These are phyloP conservation scores for Abrus pulchellus DNA, from an alignment of 306 rosid species.

Conservation along the genomic window DNA sequence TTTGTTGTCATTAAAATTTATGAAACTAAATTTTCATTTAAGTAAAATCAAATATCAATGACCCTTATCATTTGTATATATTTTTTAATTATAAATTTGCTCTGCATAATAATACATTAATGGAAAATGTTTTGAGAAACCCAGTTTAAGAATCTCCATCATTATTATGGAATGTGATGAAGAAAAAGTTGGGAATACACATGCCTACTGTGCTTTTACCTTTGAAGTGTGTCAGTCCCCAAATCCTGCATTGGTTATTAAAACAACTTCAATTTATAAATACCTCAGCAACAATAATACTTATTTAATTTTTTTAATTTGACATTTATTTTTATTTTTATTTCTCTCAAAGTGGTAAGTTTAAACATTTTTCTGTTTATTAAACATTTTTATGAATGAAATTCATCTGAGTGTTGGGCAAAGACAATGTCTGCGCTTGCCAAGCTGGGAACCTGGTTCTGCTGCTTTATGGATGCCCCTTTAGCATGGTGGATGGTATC, in stretches of 20 bases:
- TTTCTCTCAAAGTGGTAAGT: too few relatives aligned
- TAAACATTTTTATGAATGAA: background rate
- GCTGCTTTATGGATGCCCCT: background rate
- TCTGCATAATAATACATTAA: too few relatives aligned
- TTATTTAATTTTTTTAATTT: too few relatives aligned
- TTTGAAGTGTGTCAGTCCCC: background rate
- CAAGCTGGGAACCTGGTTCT: slow-evolving; percentile 10
- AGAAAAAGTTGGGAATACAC: slow-evolving; percentile 6
- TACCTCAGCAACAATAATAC: too few relatives aligned
- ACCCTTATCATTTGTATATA: too few relatives aligned
- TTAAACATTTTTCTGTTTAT: too few relatives aligned
- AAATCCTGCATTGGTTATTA: background rate
- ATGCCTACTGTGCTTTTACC: slow-evolving; percentile 1
- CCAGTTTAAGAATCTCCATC: background rate
- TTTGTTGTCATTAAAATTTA: too few relatives aligned
- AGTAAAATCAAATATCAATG: too few relatives aligned
- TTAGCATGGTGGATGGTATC: background rate
- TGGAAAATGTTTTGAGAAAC: background rate
- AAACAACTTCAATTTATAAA: too few relatives aligned
- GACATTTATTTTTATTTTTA: too few relatives aligned
- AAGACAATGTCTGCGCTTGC: background rate
- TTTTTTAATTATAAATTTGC: too few relatives aligned
- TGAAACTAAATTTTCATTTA: too few relatives aligned
- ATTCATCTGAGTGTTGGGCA: background rate
- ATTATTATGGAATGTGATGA: background rate